Evolutionary conservation across 2,329 filamentous ascomycete species (phyloP).

Genomic region (Botrytis paeoniae): DNA sequence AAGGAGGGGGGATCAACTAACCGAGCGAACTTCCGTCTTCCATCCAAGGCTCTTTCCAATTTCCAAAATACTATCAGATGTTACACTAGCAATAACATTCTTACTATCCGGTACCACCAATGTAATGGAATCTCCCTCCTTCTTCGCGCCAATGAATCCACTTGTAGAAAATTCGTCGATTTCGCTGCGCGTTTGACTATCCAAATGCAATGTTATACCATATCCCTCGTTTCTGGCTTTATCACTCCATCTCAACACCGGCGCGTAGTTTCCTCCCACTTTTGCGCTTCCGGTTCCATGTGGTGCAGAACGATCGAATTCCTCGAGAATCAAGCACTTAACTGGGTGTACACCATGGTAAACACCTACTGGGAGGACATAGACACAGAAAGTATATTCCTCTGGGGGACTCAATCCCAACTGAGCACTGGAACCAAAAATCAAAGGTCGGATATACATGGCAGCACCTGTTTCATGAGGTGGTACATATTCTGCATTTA

Average conservation of each 20-base stretch:
- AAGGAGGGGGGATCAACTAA: conserved; percentile 41
- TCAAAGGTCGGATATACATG: conserved; percentile 86
- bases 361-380: conserved; percentile 85
- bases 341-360: conserved; percentile 90
- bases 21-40: conserved; percentile 73
- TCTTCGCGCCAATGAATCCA: conserved; percentile 81
- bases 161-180: conserved; percentile 96
- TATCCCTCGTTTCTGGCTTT: conserved; percentile 74
- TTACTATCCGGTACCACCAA: conserved; percentile 83
- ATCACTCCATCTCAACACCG: conserved; percentile 84
- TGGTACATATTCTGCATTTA: conserved; percentile 89
- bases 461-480: conserved; percentile 85
- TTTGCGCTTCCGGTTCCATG: conserved; percentile 90
- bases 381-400: conserved; percentile 89
- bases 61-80: conserved; percentile 71
- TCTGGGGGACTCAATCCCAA: conserved; percentile 83
- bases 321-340: conserved; percentile 82
- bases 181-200: conserved; percentile 78
- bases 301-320: conserved; percentile 92
- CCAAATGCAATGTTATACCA: conserved; percentile 92
- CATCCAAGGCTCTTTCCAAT: conserved; percentile 79
- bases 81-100: conserved; percentile 85
- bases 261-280: conserved; percentile 93
- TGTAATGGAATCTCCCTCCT: conserved; percentile 41
- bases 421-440: conserved; percentile 86